Conservation (phyloP, 208 protist genomes). For the Acanthamoeba culbertsoni region DNA sequence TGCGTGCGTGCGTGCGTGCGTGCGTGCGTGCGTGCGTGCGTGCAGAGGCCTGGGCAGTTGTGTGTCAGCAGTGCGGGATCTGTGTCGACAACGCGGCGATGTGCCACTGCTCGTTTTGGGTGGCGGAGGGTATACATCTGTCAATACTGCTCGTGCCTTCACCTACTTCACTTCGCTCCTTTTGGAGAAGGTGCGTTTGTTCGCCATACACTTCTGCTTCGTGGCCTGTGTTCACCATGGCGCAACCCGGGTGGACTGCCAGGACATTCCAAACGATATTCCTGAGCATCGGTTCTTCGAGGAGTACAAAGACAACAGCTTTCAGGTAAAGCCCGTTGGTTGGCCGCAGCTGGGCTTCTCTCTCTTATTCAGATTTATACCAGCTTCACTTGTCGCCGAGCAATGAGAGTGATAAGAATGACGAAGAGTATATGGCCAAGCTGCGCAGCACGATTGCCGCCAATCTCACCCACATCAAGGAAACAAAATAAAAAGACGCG, state of each 20-base stretch:
- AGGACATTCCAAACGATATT: not conserved
- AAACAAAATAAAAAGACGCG: too few species aligned
- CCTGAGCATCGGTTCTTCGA: not conserved
- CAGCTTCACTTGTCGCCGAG: not conserved
- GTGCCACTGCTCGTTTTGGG: slow-evolving; percentile 88
- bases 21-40: too few species aligned
- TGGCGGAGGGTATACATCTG: slow-evolving; percentile 87
- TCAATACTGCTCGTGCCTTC: not conserved
- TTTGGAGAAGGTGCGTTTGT: not conserved
- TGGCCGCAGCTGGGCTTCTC: too few species aligned
- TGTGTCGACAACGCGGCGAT: not conserved
- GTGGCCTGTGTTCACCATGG: too few species aligned
- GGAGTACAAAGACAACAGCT: not conserved
- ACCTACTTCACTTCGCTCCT: not conserved
- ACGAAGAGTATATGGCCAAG: not conserved
- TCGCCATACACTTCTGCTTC: not conserved
- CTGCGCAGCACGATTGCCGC: too few species aligned
- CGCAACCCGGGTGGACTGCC: too few species aligned
- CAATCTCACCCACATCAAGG: too few species aligned
- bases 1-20: too few species aligned
- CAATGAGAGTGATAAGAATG: not conserved
- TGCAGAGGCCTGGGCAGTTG: slow-evolving; percentile 81
- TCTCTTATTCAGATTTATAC: too few species aligned
- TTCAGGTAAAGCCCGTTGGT: not conserved
- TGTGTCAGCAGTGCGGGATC: slow-evolving; percentile 82